Base-by-base conservation (phyloP, 164 flowering plant genomes). In the Chimonanthus praecox region DNA sequence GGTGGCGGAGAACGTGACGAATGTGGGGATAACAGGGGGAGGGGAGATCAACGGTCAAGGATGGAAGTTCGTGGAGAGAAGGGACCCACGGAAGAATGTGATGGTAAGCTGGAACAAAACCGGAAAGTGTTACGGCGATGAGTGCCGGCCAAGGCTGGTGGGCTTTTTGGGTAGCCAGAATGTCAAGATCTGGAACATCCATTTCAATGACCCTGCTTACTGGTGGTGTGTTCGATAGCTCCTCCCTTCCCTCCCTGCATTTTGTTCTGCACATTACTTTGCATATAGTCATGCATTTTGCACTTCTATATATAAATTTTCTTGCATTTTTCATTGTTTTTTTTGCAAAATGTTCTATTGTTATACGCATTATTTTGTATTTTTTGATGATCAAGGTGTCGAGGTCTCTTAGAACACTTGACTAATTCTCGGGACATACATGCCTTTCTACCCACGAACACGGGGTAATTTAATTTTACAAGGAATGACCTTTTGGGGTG, bases 31-130 rank as follows among this genome's bases (percentile, higher is more conserved):
- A 73, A 90, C 86, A 5, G 99, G 98, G 15, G 91, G 88, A 1
- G 98, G 99, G 5, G 89, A 75, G 79, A 83, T 95, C 73, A 86
- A 95, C 74, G 99, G 99, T 1, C 96, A 90, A 77, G 92, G 94
- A 18, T 47, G 76, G 83, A 63, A 81, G 82, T 93, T 92, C 72
- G 94, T 91, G 77, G 68, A 71, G 85, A 81, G 82, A 69, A 72
- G 79, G 47, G 88, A 89, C 60, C 83, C 83, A 78, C 80, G 73
- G 87, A 93, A 91, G 87, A 93, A 92, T 76, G 94, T 95, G 84
- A 95, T 93, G 98, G 92, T 88, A 82, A 95, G 99, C 60, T 95
- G 99, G 99, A 95, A 95, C 58, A 47, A 46, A 49, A 95, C 94
- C 4, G 96, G 99, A 0, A 85, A 79, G 50, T 95, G 98, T 74